Evolutionary conservation across 2,329 filamentous ascomycete species (phyloP).

Genomic region (Paramyrothecium sp.): DNA sequence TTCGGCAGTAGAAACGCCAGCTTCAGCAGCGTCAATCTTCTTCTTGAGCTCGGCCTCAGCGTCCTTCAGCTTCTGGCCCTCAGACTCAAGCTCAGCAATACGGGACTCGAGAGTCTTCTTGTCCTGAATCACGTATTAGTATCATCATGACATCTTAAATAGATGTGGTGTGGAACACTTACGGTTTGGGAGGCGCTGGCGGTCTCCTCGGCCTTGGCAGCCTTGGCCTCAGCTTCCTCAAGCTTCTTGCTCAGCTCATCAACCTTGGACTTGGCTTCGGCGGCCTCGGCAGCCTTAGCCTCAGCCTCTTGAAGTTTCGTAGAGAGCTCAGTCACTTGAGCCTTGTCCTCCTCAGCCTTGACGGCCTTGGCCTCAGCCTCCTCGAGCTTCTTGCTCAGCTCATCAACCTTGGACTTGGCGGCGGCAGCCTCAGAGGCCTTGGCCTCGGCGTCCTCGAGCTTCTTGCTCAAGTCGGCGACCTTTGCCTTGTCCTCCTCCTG

Average conservation of each 20-base stretch:
- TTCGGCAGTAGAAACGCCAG: neutral
- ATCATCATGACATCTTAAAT: neutral
- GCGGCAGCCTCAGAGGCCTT: slow-evolving; percentile 35
- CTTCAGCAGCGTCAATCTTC: neutral
- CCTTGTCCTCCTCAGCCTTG: slow-evolving; percentile 21
- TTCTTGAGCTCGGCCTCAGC: neutral
- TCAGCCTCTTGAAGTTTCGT: slow-evolving; percentile 31
- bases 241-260: slow-evolving; percentile 3
- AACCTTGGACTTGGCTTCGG: slow-evolving; percentile 22
- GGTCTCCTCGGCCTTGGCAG: slow-evolving; percentile 11
- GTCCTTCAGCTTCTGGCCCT: slow-evolving; percentile 13
- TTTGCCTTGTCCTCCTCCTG: slow-evolving; percentile 26
- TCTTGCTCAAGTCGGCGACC: slow-evolving; percentile 25
- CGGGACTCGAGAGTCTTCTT: slow-evolving; percentile 4
- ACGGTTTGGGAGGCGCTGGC: neutral
- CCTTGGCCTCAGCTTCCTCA: slow-evolving; percentile 10
- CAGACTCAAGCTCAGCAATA: slow-evolving; percentile 7
- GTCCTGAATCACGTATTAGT: neutral
- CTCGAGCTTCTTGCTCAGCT: slow-evolving; percentile 16
- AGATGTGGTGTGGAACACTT: neutral
- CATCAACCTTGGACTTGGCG: slow-evolving; percentile 14
- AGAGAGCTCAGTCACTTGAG: slow-evolving; percentile 26
- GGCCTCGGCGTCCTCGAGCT: slow-evolving; percentile 31
- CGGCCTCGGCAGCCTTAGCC: slow-evolving; percentile 32
- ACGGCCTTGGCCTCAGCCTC: slow-evolving; percentile 15